Base-by-base conservation (phyloP, 805 yeast genomes). In the Ogataea glucozyma region DNA sequence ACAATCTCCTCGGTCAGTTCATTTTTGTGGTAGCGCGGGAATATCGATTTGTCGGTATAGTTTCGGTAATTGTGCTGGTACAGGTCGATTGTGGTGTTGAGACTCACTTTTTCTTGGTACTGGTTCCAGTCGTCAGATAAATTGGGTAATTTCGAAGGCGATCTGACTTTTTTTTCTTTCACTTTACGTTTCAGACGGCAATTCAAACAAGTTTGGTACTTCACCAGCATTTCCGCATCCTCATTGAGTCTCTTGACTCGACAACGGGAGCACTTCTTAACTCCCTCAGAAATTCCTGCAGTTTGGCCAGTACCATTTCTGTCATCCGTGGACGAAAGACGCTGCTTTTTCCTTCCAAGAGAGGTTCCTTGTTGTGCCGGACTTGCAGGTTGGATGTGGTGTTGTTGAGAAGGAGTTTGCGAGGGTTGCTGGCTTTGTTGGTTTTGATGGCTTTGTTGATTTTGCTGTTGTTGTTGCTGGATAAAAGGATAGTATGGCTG, bases 221-320 rank as follows among this genome's bases (percentile, higher is more conserved):
- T 67, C n/a, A 47, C 47, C 29, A 71, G 51, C 30, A 62, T 57
- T 5, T 59, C 66, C 3, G 51, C 40, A 6, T 57, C 51, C 46
- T 71, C 76, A 16, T 53, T 50, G 1, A 52, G 20, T 40, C 76
- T 48, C 33, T 67, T 70, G 17, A 67, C 71, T 13, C 75, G 54
- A 48, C 76, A 71, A 27, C 76, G 59, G 1, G 75, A 64, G 45
- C 76, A 71, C 43, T 71, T 71, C 51, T 61, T 66, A 7, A 64
- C 49, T 7, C 52, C 43, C 13, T 53, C 53, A 11, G 30, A 41
- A 11, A 26, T 29, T 14, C 44, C 36, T 2, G 33, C 27, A n/a
- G n/a, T n/a, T n/a, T n/a, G n/a, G n/a, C n/a, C n/a, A n/a, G n/a
- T n/a, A n/a, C n/a, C n/a, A n/a, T n/a, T n/a, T 38, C 47, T 7